Evolutionary conservation across 164 flowering plant genomes (phyloP), one percentile per base, ranked within the genome.

Genomic region (Chloranthus sessilifolius): DNA sequence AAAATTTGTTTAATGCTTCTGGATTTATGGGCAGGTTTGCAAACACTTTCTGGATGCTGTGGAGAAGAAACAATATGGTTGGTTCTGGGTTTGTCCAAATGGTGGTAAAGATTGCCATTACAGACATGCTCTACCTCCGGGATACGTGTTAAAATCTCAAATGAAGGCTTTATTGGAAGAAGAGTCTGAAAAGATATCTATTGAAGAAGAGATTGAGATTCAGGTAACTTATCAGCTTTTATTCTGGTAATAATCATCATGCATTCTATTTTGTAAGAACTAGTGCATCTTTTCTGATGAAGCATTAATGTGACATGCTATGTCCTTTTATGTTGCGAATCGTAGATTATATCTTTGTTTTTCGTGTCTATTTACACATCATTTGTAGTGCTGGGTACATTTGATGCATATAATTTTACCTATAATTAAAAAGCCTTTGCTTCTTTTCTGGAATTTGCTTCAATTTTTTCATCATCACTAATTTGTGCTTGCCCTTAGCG

Each of bases 31-130:
- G 50, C 77, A 92, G 97, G 95, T 88, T 22, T 92, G 99, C 61
- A 92, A 88, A 67, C 57, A 78, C 76, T 92, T 92, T 61, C 53
- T 88, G 70, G 99, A 92, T 7, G 99, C 99, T 56, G 99, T 92
- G 56, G 99, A 92, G 68, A 92, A 78, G 76, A 92, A 92, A 64
- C 99, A 92, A 46, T 88, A 92, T 75, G 99, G 99, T 29, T 92
- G 97, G 96, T 88, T 92, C 52, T 92, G 98, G 98, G 79, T 34
- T 44, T 92, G 99, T 60, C 99, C 99, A 36, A 92, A 88, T 76
- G 99, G 97, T 55, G 76, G 80, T 20, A 83, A 79, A 73, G 82
- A 78, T 1, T 92, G 98, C 48, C 83, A 76, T 47, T 92, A 92
- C 58, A 80, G 98, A 52, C 98, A 88, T 75, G 96, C 98, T 52